Evolutionary conservation across 495 filamentous ascomycete genomes (phyloP), one percentile per base, ranked within the genome.

Genomic region (Neurospora sp.): DNA sequence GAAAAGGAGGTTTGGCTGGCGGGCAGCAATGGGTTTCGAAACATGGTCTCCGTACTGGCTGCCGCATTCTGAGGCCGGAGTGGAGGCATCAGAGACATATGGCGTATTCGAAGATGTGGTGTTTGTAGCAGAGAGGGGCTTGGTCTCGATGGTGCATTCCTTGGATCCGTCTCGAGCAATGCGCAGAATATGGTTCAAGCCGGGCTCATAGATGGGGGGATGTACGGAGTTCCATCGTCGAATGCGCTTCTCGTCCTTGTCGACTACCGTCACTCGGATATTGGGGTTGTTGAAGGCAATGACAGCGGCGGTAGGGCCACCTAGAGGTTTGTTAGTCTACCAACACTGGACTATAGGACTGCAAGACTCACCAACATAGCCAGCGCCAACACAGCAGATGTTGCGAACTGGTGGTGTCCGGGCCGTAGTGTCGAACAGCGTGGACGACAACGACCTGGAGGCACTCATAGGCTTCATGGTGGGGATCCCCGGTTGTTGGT

Each of bases 131-230:
- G 53, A 65, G 53, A 65, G 27, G 10, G 80, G 75, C 27, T 76
- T 75, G 69, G 80, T 82, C 48, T 42, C 38, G 71, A 84, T 79
- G 40, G 38, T 53, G 61, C 75, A 81, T 14, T 71, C 68, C 68
- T 72, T 74, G 1, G 76, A 76, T 16, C 88, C 87, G 74, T 93
- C 91, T 35, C 91, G 86, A 22, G 89, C 83, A 18, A 87, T 79
- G 42, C 86, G 83, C 12, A 94, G 88, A n/a, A 93, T 85, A 7
- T 90, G 86, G 37, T 85, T 77, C 8, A 95, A 81, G 3, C 89
- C 91, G 2, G 91, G 89, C 78, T 95, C 92, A 78, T 92, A 90
- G 70, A 95, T 92, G 20, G 92, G 92, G 37, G 94, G 85, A 75
- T 89, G 87, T 61, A 84, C 80, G 0, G 91, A 91, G 69, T 92